A percentile compares a stretch with the other conserved stretches of the same genome.
Conservation (phyloP, 208 protist genomes). For the Leptomonas seymouri region DNA sequence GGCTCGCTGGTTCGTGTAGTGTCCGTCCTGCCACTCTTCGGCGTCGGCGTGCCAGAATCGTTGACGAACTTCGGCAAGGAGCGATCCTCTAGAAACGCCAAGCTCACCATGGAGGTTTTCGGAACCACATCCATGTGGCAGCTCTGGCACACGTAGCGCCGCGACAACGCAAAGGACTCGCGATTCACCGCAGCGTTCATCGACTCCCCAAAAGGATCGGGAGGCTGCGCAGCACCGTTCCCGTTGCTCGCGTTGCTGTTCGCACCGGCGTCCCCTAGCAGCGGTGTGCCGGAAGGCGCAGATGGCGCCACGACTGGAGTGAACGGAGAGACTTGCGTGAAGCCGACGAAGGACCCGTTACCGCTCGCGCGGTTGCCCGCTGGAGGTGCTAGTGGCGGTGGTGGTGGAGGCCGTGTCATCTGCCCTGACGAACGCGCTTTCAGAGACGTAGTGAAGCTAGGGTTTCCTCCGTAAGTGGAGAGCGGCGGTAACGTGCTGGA, state of each 20-base stretch:
- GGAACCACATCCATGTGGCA: constrained; percentile 29
- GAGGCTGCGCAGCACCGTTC: background rate
- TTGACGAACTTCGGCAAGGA: background rate
- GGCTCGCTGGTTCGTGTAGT: background rate
- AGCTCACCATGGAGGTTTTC: constrained; percentile 19
- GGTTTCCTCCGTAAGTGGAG: background rate
- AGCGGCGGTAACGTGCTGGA: constrained; percentile 13
- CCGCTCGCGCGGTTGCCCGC: constrained; percentile 1
- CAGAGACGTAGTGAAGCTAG: background rate
- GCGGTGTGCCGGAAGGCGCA: background rate
- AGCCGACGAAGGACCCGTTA: constrained; percentile 9
- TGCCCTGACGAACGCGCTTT: background rate
- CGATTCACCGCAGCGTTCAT: constrained; percentile 5
- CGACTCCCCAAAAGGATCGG: constrained; percentile 6
- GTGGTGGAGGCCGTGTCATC: background rate
- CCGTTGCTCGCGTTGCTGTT: background rate
- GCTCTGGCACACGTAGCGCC: constrained; percentile 24
- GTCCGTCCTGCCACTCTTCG: background rate
- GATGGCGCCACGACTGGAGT: constrained; percentile 13
- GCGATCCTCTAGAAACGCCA: constrained; percentile 14
- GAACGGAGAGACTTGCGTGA: background rate
- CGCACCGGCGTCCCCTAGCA: background rate
- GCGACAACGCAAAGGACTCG: background rate
- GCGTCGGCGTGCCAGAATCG: constrained; percentile 2
- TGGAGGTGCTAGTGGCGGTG: background rate